Evolutionary conservation across 1,284 basidiomycete species (phyloP), one percentile per base, ranked within the genome.

Genomic region (Tilletia caries): DNA sequence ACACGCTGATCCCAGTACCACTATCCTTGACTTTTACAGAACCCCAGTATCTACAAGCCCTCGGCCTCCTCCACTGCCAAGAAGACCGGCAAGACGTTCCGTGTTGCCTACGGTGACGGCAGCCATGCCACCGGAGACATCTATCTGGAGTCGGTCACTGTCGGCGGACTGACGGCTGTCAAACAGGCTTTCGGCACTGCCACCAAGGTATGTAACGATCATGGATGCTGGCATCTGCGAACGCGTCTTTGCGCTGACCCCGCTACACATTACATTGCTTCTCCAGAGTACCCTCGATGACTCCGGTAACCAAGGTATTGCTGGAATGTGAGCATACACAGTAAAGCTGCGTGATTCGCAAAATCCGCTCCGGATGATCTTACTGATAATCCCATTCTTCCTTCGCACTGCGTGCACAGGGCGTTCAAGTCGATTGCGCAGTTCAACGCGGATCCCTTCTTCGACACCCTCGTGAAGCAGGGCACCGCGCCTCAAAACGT

Each of bases 201-300:
- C 29, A 65, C 37, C 34, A 52, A 50, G 29, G 41, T 43, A 5
- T 12, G 32, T 52, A 2, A n/a, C n/a, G n/a, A n/a, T n/a, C n/a
- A n/a, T n/a, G n/a, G n/a, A n/a, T n/a, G n/a, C n/a, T 64, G 13
- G 8, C 13, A 4, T 29, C 74, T 43, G 74, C 73, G 20, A 70
- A 70, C 18, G 72, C 68, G 43, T 32, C 27, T 34, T 5, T 4
- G 5, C 25, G 68, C 71, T 12, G 23, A 15, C 13, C n/a, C n/a
- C n/a, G n/a, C n/a, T n/a, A n/a, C n/a, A n/a, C n/a, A n/a, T n/a
- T n/a, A n/a, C n/a, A n/a, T n/a, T n/a, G n/a, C n/a, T n/a, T n/a
- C n/a, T n/a, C n/a, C n/a, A 62, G 58, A 62, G 58, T 29, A 67
- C 66, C n/a, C 44, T 67, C 41, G 29, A 27, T 18, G 64, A 65